Percentiles rank a stretch among this genome's conserved stretches.
Conservation (phyloP, 768 basidiomycete species). For the Postia placenta region DNA sequence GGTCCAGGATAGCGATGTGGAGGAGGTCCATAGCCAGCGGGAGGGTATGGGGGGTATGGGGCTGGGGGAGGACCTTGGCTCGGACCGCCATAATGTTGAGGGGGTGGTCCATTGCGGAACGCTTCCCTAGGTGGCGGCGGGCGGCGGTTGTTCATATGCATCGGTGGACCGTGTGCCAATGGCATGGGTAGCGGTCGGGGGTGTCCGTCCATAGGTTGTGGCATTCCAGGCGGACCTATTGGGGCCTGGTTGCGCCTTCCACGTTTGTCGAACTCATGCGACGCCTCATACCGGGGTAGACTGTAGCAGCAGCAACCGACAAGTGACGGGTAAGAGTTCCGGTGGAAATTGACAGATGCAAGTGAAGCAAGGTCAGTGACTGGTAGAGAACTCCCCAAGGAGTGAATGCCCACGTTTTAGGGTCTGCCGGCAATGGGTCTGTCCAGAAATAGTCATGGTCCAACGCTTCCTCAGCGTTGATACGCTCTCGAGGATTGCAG, state of each 20-base stretch:
- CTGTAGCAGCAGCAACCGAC: slow-evolving; percentile 29
- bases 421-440: slow-evolving; percentile 81
- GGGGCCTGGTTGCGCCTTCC: slow-evolving; percentile 38
- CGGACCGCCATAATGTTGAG: slow-evolving; percentile 15
- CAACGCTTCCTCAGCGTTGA: slow-evolving; percentile 81
- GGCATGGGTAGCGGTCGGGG: slow-evolving; percentile 20
- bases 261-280: slow-evolving; percentile 77
- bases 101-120: slow-evolving; percentile 26
- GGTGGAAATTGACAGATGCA: neutral
- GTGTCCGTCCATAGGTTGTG: slow-evolving; percentile 7
- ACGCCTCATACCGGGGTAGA: slow-evolving; percentile 72
- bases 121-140: slow-evolving; percentile 30
- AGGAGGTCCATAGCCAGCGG: slow-evolving; percentile 7
- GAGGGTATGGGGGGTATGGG: slow-evolving; percentile 8
- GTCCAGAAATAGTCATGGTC: slow-evolving; percentile 96
- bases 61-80: slow-evolving; percentile 10
- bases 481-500: slow-evolving; percentile 77
- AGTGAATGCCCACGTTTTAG: slow-evolving; percentile 51
- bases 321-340: neutral
- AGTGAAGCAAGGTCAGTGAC: neutral
- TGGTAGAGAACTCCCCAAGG: neutral
- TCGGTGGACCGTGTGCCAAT: slow-evolving; percentile 11
- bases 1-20: neutral
- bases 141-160: slow-evolving; percentile 20
- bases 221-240: neutral